Evolutionary conservation across 2,329 filamentous ascomycete species (phyloP).

Genomic region (Botrytis paeoniae): DNA sequence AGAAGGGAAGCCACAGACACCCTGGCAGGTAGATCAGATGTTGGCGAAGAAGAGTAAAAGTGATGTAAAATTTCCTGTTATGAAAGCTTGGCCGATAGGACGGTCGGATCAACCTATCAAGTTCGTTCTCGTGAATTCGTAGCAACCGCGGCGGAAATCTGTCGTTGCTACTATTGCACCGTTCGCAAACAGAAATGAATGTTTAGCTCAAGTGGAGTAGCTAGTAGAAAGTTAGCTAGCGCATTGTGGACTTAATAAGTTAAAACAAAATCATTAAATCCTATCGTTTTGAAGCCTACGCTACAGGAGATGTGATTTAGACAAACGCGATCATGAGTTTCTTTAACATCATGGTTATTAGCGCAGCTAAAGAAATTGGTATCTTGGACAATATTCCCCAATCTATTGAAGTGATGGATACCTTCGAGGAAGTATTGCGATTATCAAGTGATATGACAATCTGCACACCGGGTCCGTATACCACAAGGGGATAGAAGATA

Average conservation of each 20-base stretch:
- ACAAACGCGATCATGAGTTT: slow-evolving; percentile 57
- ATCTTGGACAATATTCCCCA: slow-evolving; percentile 52
- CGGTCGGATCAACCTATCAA: too few species aligned
- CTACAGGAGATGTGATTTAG: not conserved
- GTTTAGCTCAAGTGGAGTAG: not conserved
- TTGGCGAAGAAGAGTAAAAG: not conserved
- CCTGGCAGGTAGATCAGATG: slow-evolving; percentile 1
- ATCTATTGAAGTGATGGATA: slow-evolving; percentile 61
- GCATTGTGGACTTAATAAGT: not conserved
- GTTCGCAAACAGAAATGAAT: not conserved
- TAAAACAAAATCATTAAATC: not conserved
- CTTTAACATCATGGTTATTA: too few species aligned
- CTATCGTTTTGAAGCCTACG: not conserved
- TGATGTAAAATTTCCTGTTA: not conserved
- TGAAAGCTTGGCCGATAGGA: not conserved
- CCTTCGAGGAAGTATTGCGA: slow-evolving; percentile 71
- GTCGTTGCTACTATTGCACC: not conserved
- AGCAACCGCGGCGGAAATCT: not conserved
- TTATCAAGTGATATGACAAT: slow-evolving; percentile 56
- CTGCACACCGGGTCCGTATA: slow-evolving; percentile 60
- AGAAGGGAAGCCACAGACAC: not conserved
- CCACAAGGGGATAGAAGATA: slow-evolving; percentile 59
- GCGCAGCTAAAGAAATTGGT: slow-evolving; percentile 49
- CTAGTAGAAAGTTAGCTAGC: accelerated
- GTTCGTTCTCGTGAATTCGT: not conserved